Base-by-base conservation (phyloP, 805 yeast genomes). In the Starmerella stigmatis region DNA sequence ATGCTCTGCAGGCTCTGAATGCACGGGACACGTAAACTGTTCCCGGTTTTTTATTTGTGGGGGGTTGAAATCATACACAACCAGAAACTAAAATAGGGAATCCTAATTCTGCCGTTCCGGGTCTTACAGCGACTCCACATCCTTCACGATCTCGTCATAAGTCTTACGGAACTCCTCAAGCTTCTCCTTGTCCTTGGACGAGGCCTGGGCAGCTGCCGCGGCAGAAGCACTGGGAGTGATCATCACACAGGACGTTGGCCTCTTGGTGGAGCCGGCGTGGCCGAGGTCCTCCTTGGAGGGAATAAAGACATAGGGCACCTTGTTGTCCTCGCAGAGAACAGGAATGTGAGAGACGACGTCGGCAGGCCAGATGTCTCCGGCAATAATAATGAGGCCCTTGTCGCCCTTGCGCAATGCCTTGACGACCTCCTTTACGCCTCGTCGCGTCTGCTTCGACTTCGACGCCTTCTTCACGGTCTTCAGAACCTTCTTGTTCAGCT, bases 361-460 rank as follows among this genome's bases (percentile, higher is more conserved):
- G 41, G 88, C 77, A 48, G 99, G 99, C 45, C 94, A 88, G 53
- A 94, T 92, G 64, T 92, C 99, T 57, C 98, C 97, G 27, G 99
- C 98, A 67, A 92, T 79, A 56, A 92, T 71, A 32, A 92, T 97
- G 43, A 92, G 73, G 44, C 98, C 99, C 68, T 92, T 92, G 65
- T 88, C 97, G 55, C 97, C 97, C 68, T 92, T 92, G 72, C 98
- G 80, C 53, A 92, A 75, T 19, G 97, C 92, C 71, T 92, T 92
- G 58, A 89, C 97, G 29, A 92, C 98, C 69, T 92, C 99, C 68
- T 92, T 92, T 46, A 92, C 97, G 64, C 99, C 99, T 69, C 98
- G 78, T 70, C 86, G 89, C 57, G 92, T 96, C 66, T 89, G 96
- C 70, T 92, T 92, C 53, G 96, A 94, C 70, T 92, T 92, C 44